Evolutionary conservation across 257 asterid species (phyloP), one percentile per base, ranked within the genome.

Genomic region (Salvia hispanica): DNA sequence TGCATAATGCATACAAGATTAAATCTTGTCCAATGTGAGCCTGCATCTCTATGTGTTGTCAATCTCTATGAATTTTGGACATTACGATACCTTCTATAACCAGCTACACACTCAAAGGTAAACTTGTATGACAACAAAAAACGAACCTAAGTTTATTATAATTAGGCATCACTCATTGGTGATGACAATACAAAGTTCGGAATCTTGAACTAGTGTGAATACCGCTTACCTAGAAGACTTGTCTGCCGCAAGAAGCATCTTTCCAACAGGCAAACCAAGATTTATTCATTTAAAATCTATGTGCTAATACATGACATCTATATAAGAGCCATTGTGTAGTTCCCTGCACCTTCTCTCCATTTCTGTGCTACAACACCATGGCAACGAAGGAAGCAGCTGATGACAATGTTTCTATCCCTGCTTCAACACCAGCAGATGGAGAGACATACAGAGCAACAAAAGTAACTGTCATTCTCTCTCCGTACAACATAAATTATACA

Each of bases 391-490:
- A 52, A 53, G 63, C 6, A 31, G 71, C 77, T 2, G 77, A 78
- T 8, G 67, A 72, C 58, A 56, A 72, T 64, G 61, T 56, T 42
- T 67, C 70, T 56, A 16, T 72, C 53, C 67, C 77, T 3, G 57
- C 72, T 56, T 77, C 72, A 43, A 67, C 78, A n/a, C 21, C 81
- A 12, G 51, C 56, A 9, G 54, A 77, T 40, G 67, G 48, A 5
- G n/a, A 58, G n/a, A 34, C 62, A 45, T 76, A 76, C 52, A 69
- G 39, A 70, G 50, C 53, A 7, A 6, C 72, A 67, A 66, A 67
- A 21, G 77, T 74, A 71, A 78, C 34, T 54, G 21, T 39, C 57
- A 7, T 31, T 18, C 34, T 58, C 31, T 51, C 48, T 36, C 45
- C 9, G 9, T 2, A 7, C 0, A 3, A 34, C 4, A 34, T 34